A percentile compares a stretch with the other conserved stretches of the same genome.
phyloP scores from a whole-genome alignment of 2,329 filamentous ascomycete genomes.

The Tolypocladium amazonense region DNA sequence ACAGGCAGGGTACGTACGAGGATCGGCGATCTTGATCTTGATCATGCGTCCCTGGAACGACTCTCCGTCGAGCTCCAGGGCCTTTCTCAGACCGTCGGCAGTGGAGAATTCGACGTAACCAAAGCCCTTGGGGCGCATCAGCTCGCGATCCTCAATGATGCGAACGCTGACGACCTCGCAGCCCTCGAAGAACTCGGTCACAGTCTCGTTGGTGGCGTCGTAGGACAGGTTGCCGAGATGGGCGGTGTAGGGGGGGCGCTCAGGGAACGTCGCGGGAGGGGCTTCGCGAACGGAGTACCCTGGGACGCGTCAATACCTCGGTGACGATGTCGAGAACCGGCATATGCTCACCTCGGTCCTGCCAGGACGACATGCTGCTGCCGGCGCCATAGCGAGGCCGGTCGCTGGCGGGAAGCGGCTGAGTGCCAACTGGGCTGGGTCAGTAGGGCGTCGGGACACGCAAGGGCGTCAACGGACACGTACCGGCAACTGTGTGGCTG shows the following conservation, averaged over 20 bases:
- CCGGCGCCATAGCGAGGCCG: slow-evolving; percentile 25
- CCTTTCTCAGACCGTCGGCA: slow-evolving; percentile 83
- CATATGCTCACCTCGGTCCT: slow-evolving; percentile 30
- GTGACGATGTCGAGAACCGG: neutral
- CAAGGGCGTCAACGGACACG: slow-evolving; percentile 7
- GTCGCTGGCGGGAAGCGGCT: slow-evolving; percentile 42
- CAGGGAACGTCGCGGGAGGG: slow-evolving; percentile 63
- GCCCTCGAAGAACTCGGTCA: slow-evolving; percentile 74
- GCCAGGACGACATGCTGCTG: slow-evolving; percentile 26
- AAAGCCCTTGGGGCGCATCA: slow-evolving; percentile 92
- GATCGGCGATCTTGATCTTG: slow-evolving; percentile 91
- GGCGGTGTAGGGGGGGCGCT: slow-evolving; percentile 88
- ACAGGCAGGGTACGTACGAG: slow-evolving; percentile 55
- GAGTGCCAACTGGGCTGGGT: slow-evolving; percentile 31
- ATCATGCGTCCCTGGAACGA: slow-evolving; percentile 83
- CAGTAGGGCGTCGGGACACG: slow-evolving; percentile 6
- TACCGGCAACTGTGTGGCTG: slow-evolving; percentile 24
- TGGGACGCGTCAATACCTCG: slow-evolving; percentile 17
- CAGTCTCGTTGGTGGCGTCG: slow-evolving; percentile 74
- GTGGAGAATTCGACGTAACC: slow-evolving; percentile 92
- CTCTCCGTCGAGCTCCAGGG: slow-evolving; percentile 70
- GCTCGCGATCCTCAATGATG: slow-evolving; percentile 92
- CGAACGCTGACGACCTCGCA: slow-evolving; percentile 86
- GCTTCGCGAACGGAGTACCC: slow-evolving; percentile 59
- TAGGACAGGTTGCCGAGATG: slow-evolving; percentile 96